Percentiles rank a stretch among this genome's conserved stretches.
phyloP scores from a whole-genome alignment of 768 basidiomycete genomes.

The Hortiboletus flavorubellus region DNA sequence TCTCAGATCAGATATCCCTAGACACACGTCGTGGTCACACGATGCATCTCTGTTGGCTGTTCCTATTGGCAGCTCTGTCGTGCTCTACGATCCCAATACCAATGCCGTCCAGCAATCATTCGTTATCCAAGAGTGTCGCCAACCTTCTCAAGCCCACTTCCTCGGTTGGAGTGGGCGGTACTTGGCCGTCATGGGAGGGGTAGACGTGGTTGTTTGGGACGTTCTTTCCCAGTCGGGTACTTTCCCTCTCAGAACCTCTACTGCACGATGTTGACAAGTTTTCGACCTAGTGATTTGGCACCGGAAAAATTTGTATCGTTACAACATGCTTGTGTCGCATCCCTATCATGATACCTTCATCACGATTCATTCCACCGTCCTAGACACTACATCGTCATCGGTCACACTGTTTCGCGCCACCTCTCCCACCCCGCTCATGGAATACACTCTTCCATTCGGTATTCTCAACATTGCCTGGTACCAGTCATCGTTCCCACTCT shows the following conservation, averaged over 20 bases:
- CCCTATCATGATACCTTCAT: slow-evolving; percentile 56
- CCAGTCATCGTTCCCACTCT: slow-evolving; percentile 31
- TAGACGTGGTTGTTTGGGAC: slow-evolving; percentile 69
- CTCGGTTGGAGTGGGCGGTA: slow-evolving; percentile 71
- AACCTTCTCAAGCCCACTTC: slow-evolving; percentile 52
- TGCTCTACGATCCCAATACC: slow-evolving; percentile 69
- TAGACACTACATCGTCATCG: slow-evolving; percentile 34
- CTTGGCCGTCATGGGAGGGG: slow-evolving; percentile 50
- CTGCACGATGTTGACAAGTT: not conserved
- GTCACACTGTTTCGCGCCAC: slow-evolving; percentile 48
- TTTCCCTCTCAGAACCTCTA: slow-evolving; percentile 4
- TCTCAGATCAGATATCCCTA: slow-evolving; percentile 67
- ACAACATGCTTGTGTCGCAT: slow-evolving; percentile 52
- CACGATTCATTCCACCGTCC: slow-evolving; percentile 43
- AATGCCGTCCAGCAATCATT: slow-evolving; percentile 60
- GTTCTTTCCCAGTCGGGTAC: slow-evolving; percentile 58
- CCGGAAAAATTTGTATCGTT: slow-evolving; percentile 34
- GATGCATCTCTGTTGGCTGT: slow-evolving; percentile 87
- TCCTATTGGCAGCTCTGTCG: slow-evolving; percentile 60
- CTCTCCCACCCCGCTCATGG: slow-evolving; percentile 44
- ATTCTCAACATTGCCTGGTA: slow-evolving; percentile 48
- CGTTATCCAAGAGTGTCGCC: slow-evolving; percentile 50
- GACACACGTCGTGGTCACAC: slow-evolving; percentile 69
- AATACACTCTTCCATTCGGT: slow-evolving; percentile 56
- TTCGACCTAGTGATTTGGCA: slow-evolving; percentile 58